A percentile compares a stretch with the other conserved stretches of the same genome.
Evolutionary conservation across 148 eudicot genomes (phyloP).

Genomic region (Oxyria digyna): DNA sequence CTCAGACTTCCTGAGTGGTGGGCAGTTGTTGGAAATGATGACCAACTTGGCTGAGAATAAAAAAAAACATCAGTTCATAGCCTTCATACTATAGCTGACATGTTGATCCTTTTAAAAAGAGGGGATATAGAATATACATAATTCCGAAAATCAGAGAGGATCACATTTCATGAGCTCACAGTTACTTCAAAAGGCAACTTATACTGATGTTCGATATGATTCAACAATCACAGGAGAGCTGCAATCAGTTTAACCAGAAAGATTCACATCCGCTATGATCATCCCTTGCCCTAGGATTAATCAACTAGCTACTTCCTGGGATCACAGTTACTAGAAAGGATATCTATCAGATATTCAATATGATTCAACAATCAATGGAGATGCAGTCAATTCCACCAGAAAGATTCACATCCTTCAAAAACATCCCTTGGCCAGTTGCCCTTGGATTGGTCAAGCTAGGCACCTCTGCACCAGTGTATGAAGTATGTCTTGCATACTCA

Average conservation of each 20-base stretch:
- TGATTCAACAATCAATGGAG: no score
- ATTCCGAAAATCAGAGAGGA: not conserved
- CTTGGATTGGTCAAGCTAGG: no score
- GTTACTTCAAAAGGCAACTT: not conserved
- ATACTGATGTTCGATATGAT: not conserved
- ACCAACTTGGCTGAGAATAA: conserved; percentile 53
- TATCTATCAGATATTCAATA: no score
- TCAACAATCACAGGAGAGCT: not conserved
- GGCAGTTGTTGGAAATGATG: conserved; percentile 79
- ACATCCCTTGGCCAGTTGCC: no score
- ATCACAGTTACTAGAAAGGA: no score
- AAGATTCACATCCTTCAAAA: no score
- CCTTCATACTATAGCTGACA: not conserved
- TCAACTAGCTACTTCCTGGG: no score
- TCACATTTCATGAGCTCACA: not conserved
- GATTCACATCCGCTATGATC: not conserved
- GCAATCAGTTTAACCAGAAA: not conserved
- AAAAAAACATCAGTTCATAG: not conserved
- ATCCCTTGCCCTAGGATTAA: not conserved
- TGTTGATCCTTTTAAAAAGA: not conserved
- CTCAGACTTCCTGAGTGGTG: conserved; percentile 80
- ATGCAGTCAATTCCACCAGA: no score
- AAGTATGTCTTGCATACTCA: not conserved
- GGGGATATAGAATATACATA: not conserved
- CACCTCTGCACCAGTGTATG: not conserved